These are phyloP conservation scores for Hericium alpestre DNA, from an alignment of 768 basidiomycete species.

Conservation along the genomic window DNA sequence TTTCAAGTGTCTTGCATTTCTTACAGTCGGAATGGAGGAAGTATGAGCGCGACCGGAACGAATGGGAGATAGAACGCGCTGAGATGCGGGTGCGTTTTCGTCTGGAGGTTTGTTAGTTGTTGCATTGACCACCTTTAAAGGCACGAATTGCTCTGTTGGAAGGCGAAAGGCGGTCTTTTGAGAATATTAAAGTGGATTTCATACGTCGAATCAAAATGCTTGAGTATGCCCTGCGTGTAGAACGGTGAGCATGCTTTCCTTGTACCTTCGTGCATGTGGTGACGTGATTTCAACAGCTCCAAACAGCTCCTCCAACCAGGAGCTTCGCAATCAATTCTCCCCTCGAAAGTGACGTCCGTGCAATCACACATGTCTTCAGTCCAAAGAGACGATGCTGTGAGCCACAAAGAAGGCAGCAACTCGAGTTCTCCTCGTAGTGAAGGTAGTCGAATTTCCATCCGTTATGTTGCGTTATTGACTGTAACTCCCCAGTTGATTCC, in stretches of 20 bases:
- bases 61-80: conserved; percentile 99
- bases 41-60: conserved; percentile 96
- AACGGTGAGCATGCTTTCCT: conserved; percentile 57
- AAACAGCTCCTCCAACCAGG: conserved; percentile 65
- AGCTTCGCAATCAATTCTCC: conserved; percentile 42
- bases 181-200: conserved; percentile 92
- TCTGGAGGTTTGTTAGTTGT: conserved; percentile 15
- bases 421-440: conserved; percentile 81
- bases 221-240: conserved; percentile 92
- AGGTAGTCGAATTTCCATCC: conserved; percentile 32
- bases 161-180: conserved; percentile 92
- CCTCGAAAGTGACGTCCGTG: conserved; percentile 53
- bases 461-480: conserved; percentile 10
- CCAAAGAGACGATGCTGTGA: conserved; percentile 62
- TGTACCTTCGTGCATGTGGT: conserved; percentile 13
- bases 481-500: conserved; percentile 39
- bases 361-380: conserved; percentile 41
- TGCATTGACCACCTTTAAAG: conserved; percentile 28
- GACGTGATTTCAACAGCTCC: conserved; percentile 43
- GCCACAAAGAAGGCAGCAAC: conserved; percentile 71
- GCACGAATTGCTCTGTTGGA: conserved; percentile 95
- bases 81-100: conserved; percentile 83
- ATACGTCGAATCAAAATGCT: conserved; percentile 98
- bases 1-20: conserved; percentile 92
- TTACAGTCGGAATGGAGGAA: conserved; percentile 96